Percentiles rank a stretch among this genome's conserved stretches.
phyloP scores from a whole-genome alignment of 2,329 filamentous ascomycete species.

The Plenodomus biglobosus region DNA sequence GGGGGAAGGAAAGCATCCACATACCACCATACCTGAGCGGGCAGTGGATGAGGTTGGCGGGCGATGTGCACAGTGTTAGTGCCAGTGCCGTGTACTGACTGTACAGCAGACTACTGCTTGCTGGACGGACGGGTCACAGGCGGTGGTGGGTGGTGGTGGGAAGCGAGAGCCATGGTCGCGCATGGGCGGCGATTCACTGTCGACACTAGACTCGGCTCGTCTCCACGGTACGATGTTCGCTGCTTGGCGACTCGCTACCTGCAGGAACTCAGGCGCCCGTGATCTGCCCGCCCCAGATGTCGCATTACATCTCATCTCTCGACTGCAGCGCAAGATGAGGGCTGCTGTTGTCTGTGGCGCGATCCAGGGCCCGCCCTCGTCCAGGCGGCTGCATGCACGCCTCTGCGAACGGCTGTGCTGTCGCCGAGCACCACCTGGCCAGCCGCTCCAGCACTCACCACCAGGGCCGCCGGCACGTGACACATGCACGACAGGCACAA shows the following conservation, averaged over 20 bases:
- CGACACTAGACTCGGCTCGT: too few species aligned
- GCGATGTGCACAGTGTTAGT: not conserved
- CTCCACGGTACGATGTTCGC: not conserved
- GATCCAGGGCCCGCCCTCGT: slow-evolving; percentile 5
- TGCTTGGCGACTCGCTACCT: slow-evolving; percentile 21
- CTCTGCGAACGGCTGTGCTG: slow-evolving; percentile 6
- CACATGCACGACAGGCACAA: slow-evolving; percentile 5
- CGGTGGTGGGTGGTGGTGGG: not conserved
- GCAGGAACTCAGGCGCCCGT: slow-evolving; percentile 14
- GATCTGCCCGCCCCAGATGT: slow-evolving; percentile 31
- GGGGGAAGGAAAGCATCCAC: too few species aligned
- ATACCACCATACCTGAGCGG: slow-evolving; percentile 20
- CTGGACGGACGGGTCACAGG: too few species aligned
- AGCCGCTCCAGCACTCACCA: slow-evolving; percentile 2
- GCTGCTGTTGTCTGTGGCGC: slow-evolving; percentile 14
- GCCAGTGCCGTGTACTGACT: too few species aligned
- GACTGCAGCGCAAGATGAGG: slow-evolving; percentile 26
- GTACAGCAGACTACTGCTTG: too few species aligned
- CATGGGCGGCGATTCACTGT: too few species aligned
- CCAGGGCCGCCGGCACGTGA: slow-evolving; percentile 16
- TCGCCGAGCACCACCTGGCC: slow-evolving; percentile 4
- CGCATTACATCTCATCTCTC: slow-evolving; percentile 29
- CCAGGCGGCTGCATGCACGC: slow-evolving; percentile 6
- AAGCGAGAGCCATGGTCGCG: not conserved
- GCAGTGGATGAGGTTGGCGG: slow-evolving; percentile 5